A percentile compares a stretch with the other conserved stretches of the same genome.
phyloP scores from a whole-genome alignment of 2,329 filamentous ascomycete genomes.

The Fusarium tricinctum region DNA sequence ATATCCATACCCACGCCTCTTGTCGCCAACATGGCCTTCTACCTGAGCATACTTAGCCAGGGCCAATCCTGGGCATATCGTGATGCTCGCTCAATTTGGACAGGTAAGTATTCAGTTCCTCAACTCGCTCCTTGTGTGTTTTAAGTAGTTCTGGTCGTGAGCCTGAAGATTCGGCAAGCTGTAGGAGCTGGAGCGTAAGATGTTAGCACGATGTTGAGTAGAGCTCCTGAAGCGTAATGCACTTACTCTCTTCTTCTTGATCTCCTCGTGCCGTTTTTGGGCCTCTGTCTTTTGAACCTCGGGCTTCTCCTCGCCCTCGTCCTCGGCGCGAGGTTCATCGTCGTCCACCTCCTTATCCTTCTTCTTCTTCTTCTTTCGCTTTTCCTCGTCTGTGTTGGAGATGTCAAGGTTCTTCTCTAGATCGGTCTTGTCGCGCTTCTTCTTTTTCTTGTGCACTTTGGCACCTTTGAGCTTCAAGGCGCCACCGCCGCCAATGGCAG shows the following conservation, averaged over 20 bases:
- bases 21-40: background rate
- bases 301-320: conserved; percentile 47
- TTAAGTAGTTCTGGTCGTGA: conserved; percentile 83
- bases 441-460: conserved; percentile 74
- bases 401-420: conserved; percentile 63
- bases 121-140: conserved; percentile 96
- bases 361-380: conserved; percentile 38
- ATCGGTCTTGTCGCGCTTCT: conserved; percentile 66
- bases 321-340: conserved; percentile 52
- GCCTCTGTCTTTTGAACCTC: conserved; percentile 80
- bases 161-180: conserved; percentile 75
- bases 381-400: conserved; percentile 41
- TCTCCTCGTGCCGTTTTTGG: conserved; percentile 85
- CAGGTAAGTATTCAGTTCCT: conserved; percentile 94
- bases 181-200: conserved; percentile 73
- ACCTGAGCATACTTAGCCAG: conserved; percentile 59
- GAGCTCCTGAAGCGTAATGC: background rate
- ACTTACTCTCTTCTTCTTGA: conserved; percentile 82
- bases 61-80: conserved; percentile 85
- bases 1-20: background rate
- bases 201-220: conserved; percentile 18
- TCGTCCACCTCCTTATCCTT: conserved; percentile 50
- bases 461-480: conserved; percentile 88
- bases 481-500: conserved; percentile 74
- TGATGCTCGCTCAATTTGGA: conserved; percentile 96